phyloP scores from a whole-genome alignment of 2,329 filamentous ascomycete genomes.

The Aspergillus piperis region DNA sequence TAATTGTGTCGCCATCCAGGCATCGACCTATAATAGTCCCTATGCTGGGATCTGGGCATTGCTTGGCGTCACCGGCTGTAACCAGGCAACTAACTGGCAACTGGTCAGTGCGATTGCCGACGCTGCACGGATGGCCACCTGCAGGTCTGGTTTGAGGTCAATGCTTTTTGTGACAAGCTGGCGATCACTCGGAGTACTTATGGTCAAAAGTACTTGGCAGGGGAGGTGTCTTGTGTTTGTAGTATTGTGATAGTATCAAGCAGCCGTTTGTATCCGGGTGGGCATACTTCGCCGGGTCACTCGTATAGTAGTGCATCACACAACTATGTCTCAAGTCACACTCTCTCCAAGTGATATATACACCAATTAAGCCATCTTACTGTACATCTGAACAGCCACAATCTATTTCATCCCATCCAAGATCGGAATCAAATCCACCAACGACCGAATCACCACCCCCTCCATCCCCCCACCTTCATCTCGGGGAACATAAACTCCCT shows the following conservation, averaged over 20 bases:
- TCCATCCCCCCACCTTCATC: constrained; percentile 8
- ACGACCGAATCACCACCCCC: constrained; percentile 22
- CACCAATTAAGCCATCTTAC: not conserved
- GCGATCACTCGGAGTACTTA: not conserved
- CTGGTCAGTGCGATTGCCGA: not conserved
- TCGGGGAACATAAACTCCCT: constrained; percentile 37
- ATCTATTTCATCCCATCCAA: constrained; percentile 16
- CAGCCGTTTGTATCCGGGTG: not conserved
- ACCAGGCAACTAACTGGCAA: not conserved
- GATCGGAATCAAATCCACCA: constrained; percentile 27
- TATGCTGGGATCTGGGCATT: not conserved
- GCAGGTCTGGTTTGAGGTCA: not conserved
- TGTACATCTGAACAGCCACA: not conserved
- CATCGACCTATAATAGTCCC: not conserved
- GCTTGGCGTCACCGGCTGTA: not conserved
- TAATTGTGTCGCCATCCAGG: not conserved
- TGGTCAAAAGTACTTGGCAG: not conserved
- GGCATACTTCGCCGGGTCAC: no score
- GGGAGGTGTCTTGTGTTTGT: not conserved
- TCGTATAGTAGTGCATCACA: no score
- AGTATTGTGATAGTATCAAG: not conserved
- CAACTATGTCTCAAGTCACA: no score
- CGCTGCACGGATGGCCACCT: not conserved
- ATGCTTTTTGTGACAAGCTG: not conserved
- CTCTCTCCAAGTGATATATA: not conserved